Percentiles rank a stretch among this genome's conserved stretches.
These are phyloP conservation scores for Neodidymelliopsis sp. DNA, from an alignment of 2,329 filamentous ascomycete species.

Conservation along the genomic window DNA sequence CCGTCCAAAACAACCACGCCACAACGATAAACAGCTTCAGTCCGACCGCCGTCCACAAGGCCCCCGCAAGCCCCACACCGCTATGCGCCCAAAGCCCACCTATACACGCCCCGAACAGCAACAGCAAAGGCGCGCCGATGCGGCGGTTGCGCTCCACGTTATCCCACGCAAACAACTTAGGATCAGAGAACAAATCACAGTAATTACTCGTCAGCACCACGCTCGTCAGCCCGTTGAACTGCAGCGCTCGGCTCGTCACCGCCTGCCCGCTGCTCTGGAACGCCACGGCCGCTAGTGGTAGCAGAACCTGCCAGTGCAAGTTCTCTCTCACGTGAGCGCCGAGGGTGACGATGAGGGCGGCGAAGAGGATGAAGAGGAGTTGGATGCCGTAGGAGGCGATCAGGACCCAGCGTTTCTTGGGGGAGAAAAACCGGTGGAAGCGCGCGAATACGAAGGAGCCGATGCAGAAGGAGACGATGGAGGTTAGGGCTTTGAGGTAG, in stretches of 20 bases:
- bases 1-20: constrained; percentile 53
- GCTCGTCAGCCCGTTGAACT: constrained; percentile 75
- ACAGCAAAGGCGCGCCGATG: constrained; percentile 57
- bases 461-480: constrained; percentile 73
- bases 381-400: constrained; percentile 55
- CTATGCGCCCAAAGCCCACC: constrained; percentile 65
- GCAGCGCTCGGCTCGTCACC: constrained; percentile 73
- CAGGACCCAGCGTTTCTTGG: constrained; percentile 70
- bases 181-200: constrained; percentile 78
- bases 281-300: constrained; percentile 73
- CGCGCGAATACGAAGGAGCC: constrained; percentile 75
- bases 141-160: constrained; percentile 64
- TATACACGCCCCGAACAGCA: constrained; percentile 62
- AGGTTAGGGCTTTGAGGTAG: constrained; percentile 76
- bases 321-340: constrained; percentile 47
- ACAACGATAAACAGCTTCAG: constrained; percentile 51
- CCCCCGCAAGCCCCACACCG: constrained; percentile 59
- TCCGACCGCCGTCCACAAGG: constrained; percentile 56
- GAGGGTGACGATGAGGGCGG: constrained; percentile 55
- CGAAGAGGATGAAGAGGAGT: constrained; percentile 50
- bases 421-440: constrained; percentile 70
- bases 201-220: constrained; percentile 84
- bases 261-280: constrained; percentile 83
- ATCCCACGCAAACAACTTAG: constrained; percentile 54
- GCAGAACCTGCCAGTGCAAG: constrained; percentile 61